Base-by-base conservation (phyloP, 768 basidiomycete genomes). In the Jaapia argillacea region DNA sequence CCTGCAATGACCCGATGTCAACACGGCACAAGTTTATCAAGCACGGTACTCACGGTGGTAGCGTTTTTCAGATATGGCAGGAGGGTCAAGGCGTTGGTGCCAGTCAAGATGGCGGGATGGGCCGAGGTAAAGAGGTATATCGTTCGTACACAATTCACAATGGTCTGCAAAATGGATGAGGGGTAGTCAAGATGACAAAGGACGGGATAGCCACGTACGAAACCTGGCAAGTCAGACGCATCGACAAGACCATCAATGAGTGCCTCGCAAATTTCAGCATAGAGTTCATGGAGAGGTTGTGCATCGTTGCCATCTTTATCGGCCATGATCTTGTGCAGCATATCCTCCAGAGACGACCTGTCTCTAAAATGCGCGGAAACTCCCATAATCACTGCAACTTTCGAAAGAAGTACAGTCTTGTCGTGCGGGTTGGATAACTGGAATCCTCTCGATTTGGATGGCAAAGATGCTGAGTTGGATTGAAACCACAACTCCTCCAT, bases 401-500 rank as follows among this genome's bases (percentile, higher is more conserved):
- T 90, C 4, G 66, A 62, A 10, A 81, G 66, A 7, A 81, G 63
- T 40, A 66, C 61, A 3, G 65, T 64, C 58, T 80, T 85, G 45
- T 78, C 78, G 24, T 67, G 68, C 3, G 58, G 42, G 24, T 58
- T 60, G 62, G 51, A 3, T 61, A 44, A 1, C 51, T 52, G 1
- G 59, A 45, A 5, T 22, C 49, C 43, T 28, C 65, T 63, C 31
- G 63, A 55, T 51, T 73, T 79, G 47, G 62, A 44, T 33, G 64
- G 51, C 4, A 18, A 36, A 1, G 68, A 60, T 7, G 61, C 51
- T 3, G 54, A 36, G 5, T 51, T 23, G 18, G 60, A 63, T 35
- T 73, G 70, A 57, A 97, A 94, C 87, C 92, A 92, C 3, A 97
- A 64, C 49, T 97, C 93, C 51, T 93, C 90, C 27, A 97, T 63